phyloP scores from a whole-genome alignment of 2,329 filamentous ascomycete species.

The Emmonsiellopsis sp. region DNA sequence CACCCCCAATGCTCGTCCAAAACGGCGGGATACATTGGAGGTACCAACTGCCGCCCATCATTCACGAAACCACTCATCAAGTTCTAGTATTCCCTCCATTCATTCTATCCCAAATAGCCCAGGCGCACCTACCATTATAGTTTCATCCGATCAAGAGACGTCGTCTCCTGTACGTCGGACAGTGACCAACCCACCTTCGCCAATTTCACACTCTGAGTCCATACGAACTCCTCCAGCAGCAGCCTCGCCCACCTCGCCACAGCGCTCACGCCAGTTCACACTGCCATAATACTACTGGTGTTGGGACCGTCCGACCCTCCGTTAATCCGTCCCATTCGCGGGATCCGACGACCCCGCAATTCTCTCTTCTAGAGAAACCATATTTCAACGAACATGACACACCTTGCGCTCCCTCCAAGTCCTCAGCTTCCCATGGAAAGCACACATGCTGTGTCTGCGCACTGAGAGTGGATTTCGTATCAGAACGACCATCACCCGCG shows the following conservation, averaged over 20 bases:
- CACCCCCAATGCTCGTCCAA: background rate
- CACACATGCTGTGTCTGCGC: too few relatives aligned
- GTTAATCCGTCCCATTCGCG: too few relatives aligned
- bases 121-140: slow-evolving; percentile 7
- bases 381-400: too few relatives aligned
- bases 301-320: background rate
- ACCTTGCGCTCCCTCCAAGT: too few relatives aligned
- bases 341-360: too few relatives aligned
- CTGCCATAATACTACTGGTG: background rate
- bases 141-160: slow-evolving; percentile 5
- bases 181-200: background rate
- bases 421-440: too few relatives aligned
- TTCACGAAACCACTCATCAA: slow-evolving; percentile 2
- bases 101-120: background rate
- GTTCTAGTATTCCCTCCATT: background rate
- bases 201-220: background rate
- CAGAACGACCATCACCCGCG: too few relatives aligned
- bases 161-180: background rate
- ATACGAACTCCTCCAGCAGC: background rate
- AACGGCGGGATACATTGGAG: slow-evolving; percentile 14
- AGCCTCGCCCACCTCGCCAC: background rate
- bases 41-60: slow-evolving; percentile 14
- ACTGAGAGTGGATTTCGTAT: too few relatives aligned
- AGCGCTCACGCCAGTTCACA: background rate
- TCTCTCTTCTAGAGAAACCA: too few relatives aligned